These are phyloP conservation scores for Niebla homalea DNA, from an alignment of 495 filamentous ascomycete species.

Conservation along the genomic window DNA sequence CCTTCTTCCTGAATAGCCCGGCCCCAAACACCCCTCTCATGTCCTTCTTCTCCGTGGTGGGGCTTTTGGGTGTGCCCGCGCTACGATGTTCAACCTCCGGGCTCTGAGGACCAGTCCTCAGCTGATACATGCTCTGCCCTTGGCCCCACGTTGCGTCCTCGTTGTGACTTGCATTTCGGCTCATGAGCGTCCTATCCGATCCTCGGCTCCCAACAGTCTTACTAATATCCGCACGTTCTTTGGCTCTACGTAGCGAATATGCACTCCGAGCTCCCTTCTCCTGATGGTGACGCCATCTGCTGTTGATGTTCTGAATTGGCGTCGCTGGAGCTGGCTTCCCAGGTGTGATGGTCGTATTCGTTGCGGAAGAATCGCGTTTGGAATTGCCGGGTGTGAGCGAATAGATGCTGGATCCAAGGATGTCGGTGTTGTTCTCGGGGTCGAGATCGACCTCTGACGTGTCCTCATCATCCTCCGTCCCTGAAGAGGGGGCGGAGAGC, in stretches of 20 bases:
- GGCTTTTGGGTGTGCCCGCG: neutral
- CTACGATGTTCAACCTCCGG: neutral
- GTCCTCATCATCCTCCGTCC: neutral
- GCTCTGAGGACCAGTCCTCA: neutral
- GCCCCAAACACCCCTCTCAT: constrained; percentile 30
- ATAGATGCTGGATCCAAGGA: constrained; percentile 30
- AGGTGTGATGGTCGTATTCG: constrained; percentile 25
- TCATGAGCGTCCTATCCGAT: constrained; percentile 26
- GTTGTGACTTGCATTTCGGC: constrained; percentile 19
- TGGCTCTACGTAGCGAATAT: constrained; percentile 35
- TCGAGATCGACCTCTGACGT: constrained; percentile 2
- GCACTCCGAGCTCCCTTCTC: constrained; percentile 33
- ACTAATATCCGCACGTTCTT: constrained; percentile 31
- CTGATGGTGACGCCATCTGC: constrained; percentile 25
- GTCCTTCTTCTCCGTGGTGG: constrained; percentile 10
- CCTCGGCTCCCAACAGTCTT: constrained; percentile 28
- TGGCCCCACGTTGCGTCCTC: constrained; percentile 17
- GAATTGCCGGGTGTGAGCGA: constrained; percentile 8
- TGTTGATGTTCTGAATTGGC: constrained; percentile 29
- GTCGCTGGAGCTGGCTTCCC: constrained; percentile 37
- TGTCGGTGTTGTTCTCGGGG: constrained; percentile 21
- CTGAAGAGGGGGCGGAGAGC: neutral
- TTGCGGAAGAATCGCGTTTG: constrained; percentile 32
- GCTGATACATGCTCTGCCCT: constrained; percentile 1
- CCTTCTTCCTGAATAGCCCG: constrained; percentile 23